Evolutionary conservation across 176 grass and related monocot genomes (phyloP), one percentile per base, ranked within the genome.

Genomic region (Oropetium thomaeum): DNA sequence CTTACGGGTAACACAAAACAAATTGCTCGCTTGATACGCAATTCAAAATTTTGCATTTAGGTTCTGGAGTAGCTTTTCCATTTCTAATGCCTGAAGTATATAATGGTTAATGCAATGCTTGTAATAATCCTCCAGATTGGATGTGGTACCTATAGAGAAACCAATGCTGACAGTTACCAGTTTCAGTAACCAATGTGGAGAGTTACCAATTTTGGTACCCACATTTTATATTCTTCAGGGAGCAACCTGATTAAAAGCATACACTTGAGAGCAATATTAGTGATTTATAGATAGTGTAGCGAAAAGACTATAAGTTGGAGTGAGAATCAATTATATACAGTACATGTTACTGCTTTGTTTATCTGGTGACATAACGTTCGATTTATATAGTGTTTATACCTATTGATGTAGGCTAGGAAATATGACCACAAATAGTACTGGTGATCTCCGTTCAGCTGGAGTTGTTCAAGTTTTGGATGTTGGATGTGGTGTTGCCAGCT

Each of bases 381-480:
- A 16, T 52, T 69, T 43, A 30, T 17, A 1, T 75, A 14, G 10
- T 51, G 78, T 74, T 65, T 1, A 35, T 39, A 67, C 31, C 63
- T 67, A 65, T 85, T 10, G 31, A 73, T 84, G 86, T 84, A 98
- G 89, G 95, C 68, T 98, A 77, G 95, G 91, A 74, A 98, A 85
- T 80, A 98, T 98, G 89, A 88, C 74, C 38, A 98, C 91, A 70
- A 92, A 94, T 75, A 88, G 76, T 76, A 92, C 86, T 54, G 91
- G 95, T 57, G 91, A 98, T 75, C 85, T 92, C 48, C 72, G 76
- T 30, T 89, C 86, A 7, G 84, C 90, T 20, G 95, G 95, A 82
- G 86, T 98, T 49, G 86, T 93, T 83, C 95, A 97, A 45, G 95
- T 93, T 77, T 79, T 93, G 67, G 95, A 97, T 79, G 90, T 93